Percentiles rank a stretch among this genome's conserved stretches.
These are phyloP conservation scores for Ophidiomyces ophidiicola DNA, from an alignment of 2,329 filamentous ascomycete genomes.

Conservation along the genomic window DNA sequence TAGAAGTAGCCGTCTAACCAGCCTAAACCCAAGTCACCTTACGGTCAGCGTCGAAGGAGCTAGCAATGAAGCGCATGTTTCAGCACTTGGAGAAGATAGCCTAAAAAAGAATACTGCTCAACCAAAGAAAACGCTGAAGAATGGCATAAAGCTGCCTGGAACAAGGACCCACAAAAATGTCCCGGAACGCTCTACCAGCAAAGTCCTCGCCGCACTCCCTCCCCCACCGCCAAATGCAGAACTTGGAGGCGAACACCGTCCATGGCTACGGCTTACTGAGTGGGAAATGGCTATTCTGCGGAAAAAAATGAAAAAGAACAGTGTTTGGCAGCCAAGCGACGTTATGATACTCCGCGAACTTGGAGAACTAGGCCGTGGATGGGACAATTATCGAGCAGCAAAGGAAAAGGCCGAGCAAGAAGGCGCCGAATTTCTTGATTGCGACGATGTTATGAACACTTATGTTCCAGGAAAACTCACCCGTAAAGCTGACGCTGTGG, in stretches of 20 bases:
- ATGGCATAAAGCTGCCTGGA: not conserved
- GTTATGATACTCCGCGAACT: constrained; percentile 56
- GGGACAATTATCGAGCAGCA: constrained; percentile 39
- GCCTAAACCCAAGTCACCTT: constrained; percentile 28
- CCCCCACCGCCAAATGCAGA: constrained; percentile 49
- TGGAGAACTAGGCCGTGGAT: constrained; percentile 45
- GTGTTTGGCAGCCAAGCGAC: constrained; percentile 54
- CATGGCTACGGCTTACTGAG: constrained; percentile 53
- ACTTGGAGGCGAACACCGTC: constrained; percentile 48
- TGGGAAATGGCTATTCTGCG: constrained; percentile 55
- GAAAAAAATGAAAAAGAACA: constrained; percentile 60
- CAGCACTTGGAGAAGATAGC: not conserved
- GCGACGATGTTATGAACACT: constrained; percentile 34
- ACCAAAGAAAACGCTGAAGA: constrained; percentile 12
- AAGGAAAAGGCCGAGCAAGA: constrained; percentile 40
- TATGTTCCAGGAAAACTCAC: constrained; percentile 30
- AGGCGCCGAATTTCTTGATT: constrained; percentile 47
- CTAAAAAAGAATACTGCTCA: constrained; percentile 3
- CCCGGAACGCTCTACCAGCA: constrained; percentile 47
- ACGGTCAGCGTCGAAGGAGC: constrained; percentile 4
- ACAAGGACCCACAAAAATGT: not conserved
- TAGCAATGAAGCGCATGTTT: not conserved
- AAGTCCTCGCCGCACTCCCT: constrained; percentile 46
- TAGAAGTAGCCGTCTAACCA: constrained; percentile 26
- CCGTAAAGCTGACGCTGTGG: constrained; percentile 29